Percentiles rank a stretch among this genome's conserved stretches.
Conservation (phyloP, 164 flowering plant genomes). For the Cinnamomum micranthum region DNA sequence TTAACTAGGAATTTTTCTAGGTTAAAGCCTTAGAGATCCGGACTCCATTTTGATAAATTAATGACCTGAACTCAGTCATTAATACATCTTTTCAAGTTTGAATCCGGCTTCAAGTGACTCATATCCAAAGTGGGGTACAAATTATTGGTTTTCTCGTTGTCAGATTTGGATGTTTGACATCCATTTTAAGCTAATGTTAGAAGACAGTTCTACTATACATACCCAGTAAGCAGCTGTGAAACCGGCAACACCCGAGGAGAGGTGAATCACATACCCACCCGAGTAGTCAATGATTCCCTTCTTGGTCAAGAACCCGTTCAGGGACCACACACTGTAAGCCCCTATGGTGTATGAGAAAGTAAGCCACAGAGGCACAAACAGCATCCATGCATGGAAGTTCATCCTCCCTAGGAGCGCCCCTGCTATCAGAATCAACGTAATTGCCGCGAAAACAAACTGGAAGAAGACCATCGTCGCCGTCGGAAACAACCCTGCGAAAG, state of each 20-base stretch:
- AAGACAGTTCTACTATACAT: neutral
- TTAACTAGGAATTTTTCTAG: no score
- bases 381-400: slow-evolving; percentile 71
- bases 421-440: slow-evolving; percentile 50
- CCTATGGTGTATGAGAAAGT: slow-evolving; percentile 47
- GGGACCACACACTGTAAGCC: slow-evolving; percentile 41
- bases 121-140: neutral
- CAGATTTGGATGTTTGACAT: neutral
- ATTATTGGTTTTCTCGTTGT: neutral
- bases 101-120: no score
- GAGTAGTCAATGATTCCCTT: slow-evolving; percentile 48
- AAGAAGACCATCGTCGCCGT: slow-evolving; percentile 59
- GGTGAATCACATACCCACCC: slow-evolving; percentile 48
- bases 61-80: no score
- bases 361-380: slow-evolving; percentile 62
- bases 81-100: no score
- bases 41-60: no score
- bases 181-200: neutral
- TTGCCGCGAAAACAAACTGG: slow-evolving; percentile 62
- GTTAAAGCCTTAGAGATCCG: no score
- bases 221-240: slow-evolving; percentile 60
- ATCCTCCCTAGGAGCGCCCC: slow-evolving; percentile 62
- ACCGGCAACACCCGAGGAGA: slow-evolving; percentile 49
- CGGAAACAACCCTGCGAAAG: slow-evolving; percentile 33
- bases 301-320: slow-evolving; percentile 31